These are phyloP conservation scores for Pseudognaphalium luteoalbum DNA, from an alignment of 129 eudicot species.

Conservation along the genomic window DNA sequence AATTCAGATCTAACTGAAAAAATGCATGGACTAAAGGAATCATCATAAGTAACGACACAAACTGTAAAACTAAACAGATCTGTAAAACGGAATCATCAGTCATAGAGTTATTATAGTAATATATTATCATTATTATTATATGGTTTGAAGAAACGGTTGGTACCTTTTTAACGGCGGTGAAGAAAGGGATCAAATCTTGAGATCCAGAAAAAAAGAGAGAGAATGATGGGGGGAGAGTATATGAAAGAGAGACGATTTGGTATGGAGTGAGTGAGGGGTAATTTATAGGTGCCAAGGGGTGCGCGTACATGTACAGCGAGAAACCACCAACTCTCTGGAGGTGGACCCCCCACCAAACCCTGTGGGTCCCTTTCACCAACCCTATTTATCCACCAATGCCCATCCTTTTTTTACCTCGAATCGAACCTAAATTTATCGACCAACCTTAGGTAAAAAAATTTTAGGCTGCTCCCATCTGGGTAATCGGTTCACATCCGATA, in stretches of 20 bases:
- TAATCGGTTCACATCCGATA: too few species aligned
- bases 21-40: conserved; percentile 3
- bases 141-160: neutral
- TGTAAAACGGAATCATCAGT: neutral
- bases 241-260: conserved; percentile 43
- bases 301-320: conserved; percentile 23
- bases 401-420: too few species aligned
- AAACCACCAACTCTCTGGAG: conserved; percentile 38
- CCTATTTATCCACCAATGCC: conserved; percentile 24
- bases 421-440: neutral
- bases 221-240: neutral
- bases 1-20: conserved; percentile 31
- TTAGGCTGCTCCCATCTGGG: too few species aligned
- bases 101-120: too few species aligned
- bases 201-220: conserved; percentile 37
- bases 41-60: neutral
- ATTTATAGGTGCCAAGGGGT: conserved; percentile 33
- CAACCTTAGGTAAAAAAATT: neutral
- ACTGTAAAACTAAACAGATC: conserved; percentile 17
- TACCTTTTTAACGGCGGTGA: conserved; percentile 18
- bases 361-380: conserved; percentile 44
- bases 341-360: conserved; percentile 44
- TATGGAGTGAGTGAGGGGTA: conserved; percentile 19
- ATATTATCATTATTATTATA: too few species aligned
- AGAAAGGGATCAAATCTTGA: conserved; percentile 17